A percentile compares a stretch with the other conserved stretches of the same genome.
Evolutionary conservation across 2,329 filamentous ascomycete species (phyloP).

Genomic region (Raffaelea ambrosiae): DNA sequence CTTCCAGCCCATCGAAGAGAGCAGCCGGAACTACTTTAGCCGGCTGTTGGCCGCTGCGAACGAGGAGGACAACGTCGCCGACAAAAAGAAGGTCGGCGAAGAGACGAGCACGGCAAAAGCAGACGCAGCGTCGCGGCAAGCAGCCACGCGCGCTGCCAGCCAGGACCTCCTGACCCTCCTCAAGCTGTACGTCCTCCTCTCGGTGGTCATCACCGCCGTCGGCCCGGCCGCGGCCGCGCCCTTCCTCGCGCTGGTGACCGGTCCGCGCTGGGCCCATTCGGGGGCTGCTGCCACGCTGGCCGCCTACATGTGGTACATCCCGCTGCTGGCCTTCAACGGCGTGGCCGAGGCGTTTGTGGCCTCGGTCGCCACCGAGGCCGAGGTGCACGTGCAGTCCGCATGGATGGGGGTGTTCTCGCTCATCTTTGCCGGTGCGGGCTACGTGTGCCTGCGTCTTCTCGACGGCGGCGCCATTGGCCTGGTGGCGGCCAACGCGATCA

Average conservation of each 20-base stretch:
- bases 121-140: too few relatives aligned
- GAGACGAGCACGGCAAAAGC: slow-evolving; percentile 9
- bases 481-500: slow-evolving; percentile 79
- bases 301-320: slow-evolving; percentile 86
- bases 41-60: slow-evolving; percentile 51
- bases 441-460: slow-evolving; percentile 61
- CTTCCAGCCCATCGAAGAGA: slow-evolving; percentile 94
- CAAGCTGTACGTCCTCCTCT: slow-evolving; percentile 65
- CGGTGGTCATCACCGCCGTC: slow-evolving; percentile 57
- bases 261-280: slow-evolving; percentile 63
- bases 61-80: slow-evolving; percentile 3
- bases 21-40: slow-evolving; percentile 81
- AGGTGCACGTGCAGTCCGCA: slow-evolving; percentile 68
- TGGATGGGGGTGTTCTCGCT: slow-evolving; percentile 81
- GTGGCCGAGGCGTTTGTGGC: slow-evolving; percentile 89
- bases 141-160: slow-evolving; percentile 26
- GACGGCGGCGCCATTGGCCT: slow-evolving; percentile 69
- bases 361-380: slow-evolving; percentile 65
- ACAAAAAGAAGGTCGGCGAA: neutral
- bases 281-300: slow-evolving; percentile 56
- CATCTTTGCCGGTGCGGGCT: slow-evolving; percentile 67
- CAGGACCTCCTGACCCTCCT: slow-evolving; percentile 57
- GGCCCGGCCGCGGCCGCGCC: slow-evolving; percentile 69
- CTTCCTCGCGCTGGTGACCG: slow-evolving; percentile 67
- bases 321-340: slow-evolving; percentile 84